Evolutionary conservation across 495 filamentous ascomycete species (phyloP).

Genomic region (Penicillium tannophilum): DNA sequence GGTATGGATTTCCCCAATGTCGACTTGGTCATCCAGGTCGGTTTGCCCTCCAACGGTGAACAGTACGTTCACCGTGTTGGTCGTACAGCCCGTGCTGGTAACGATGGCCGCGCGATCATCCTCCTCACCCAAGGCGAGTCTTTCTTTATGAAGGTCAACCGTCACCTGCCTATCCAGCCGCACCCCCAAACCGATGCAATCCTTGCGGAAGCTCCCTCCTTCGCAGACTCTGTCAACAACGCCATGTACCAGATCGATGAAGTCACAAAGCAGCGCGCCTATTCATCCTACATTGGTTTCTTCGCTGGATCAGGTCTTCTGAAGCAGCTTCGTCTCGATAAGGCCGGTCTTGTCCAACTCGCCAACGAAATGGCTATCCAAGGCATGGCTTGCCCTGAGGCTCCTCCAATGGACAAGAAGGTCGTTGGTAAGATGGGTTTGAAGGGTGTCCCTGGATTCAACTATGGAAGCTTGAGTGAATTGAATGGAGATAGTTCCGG

Average conservation of each 20-base stretch:
- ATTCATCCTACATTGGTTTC: constrained; percentile 57
- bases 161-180: constrained; percentile 55
- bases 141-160: constrained; percentile 59
- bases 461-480: constrained; percentile 32
- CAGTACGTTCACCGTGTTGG: constrained; percentile 90
- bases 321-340: constrained; percentile 41
- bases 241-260: constrained; percentile 49
- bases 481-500: constrained; percentile 11
- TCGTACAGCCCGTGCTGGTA: constrained; percentile 66
- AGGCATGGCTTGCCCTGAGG: constrained; percentile 49
- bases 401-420: constrained; percentile 50
- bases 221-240: constrained; percentile 26
- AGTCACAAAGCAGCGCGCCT: constrained; percentile 53
- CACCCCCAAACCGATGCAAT: constrained; percentile 48
- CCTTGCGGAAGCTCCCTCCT: constrained; percentile 28
- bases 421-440: constrained; percentile 52
- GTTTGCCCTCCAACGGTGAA: constrained; percentile 69
- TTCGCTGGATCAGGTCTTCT: constrained; percentile 44
- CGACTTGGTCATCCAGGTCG: constrained; percentile 85
- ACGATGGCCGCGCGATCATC: constrained; percentile 67
- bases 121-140: constrained; percentile 61
- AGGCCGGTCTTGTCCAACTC: constrained; percentile 45
- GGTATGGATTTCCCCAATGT: constrained; percentile 96
- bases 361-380: constrained; percentile 47
- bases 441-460: constrained; percentile 51